Base-by-base conservation (phyloP, 1,139 yeast species). In the Spencermartinsiella ligniputridi region DNA sequence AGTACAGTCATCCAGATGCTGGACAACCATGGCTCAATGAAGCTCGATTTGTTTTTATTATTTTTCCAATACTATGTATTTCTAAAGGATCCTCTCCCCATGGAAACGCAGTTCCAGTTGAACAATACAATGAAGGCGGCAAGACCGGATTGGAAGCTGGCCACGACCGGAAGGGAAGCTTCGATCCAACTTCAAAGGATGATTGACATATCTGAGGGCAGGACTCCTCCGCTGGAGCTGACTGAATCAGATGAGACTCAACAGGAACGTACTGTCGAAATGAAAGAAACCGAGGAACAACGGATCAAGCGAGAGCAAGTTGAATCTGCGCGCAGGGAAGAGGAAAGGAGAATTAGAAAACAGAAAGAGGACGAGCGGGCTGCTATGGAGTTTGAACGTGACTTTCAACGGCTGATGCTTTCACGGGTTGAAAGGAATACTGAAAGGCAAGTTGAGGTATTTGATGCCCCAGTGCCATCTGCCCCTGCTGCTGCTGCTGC, bases 51-150 rank as follows among this genome's bases (percentile, higher is more conserved):
- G 2, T 76, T 83, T 51, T 56, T 83, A 51, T 71, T 74, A 16
- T 83, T 80, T 54, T 81, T 88, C 51, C 95, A 88, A 56, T 88
- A 78, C 59, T 89, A 87, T 57, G 64, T 78, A n/a, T 76, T 73
- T 59, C 76, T 85, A 40, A 89, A 89, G 57, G 64, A 64, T 6
- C 73, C 69, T 39, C 86, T 86, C 27, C 90, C 96, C 0, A 68
- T 75, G 52, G 95, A 86, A 39, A 66, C 78, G 3, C 76, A 76
- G 43, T 80, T 79, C 53, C 73, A 69, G 39, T 57, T 85, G n/a
- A 62, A 52, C 8, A 59, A 71, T 40, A 67, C 75, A 27, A 75
- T 75, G 50, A 64, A 62, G 1, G 47, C 53, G 18, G 47, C 66
- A 5, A 57, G 64, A 21, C 65, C 63, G 19, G 60, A 63, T 0